Base-by-base conservation (phyloP, 108 stramenopile genomes). In the Nitzschia putrida region DNA sequence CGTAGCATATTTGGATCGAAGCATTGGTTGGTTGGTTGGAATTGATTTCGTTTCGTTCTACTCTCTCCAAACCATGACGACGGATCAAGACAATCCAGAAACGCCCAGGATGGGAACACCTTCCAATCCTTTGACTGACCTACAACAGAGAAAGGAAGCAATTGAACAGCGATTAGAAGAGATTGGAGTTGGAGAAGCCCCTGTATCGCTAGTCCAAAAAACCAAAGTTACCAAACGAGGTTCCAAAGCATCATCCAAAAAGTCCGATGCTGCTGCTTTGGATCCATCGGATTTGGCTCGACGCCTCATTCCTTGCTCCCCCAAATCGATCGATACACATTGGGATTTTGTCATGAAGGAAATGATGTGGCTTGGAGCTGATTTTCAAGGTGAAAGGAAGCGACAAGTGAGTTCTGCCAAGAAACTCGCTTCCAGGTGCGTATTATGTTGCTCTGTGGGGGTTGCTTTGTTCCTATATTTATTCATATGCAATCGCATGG, bases 291-390 rank as follows among this genome's bases (percentile, higher is more conserved):
- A 29, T 7, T 39, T 37, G 8, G 12, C 58, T 6, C 26, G 20
- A 0, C n/a, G 1, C 14, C 37, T 63, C 16, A 55, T 76, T 14
- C 68, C 75, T 18, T 69, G 57, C 55, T 34, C 42, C 3, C 75
- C 78, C 57, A 84, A 88, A 60, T 72, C 74, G 14, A 59, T 41
- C 7, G 88, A 90, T 68, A 79, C 77, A 40, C 92, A 94, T 61
- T 87, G 87, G 84, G 90, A 91, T 64, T 94, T 81, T 80, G 69
- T 88, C 45, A 77, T 89, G 72, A 94, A 94, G 69, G 71, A 71
- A 47, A 75, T 79, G 74, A 79, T 73, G 79, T 84, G 85, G 85
- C 82, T 93, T 20, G 85, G 85, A 10, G 81, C 89, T 40, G 92
- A 94, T 68, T 94, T 88, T 76, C 67, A 77, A 43, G 78, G 81